phyloP scores from a whole-genome alignment of 441 rosid species.

The Dalechampia spathulata region DNA sequence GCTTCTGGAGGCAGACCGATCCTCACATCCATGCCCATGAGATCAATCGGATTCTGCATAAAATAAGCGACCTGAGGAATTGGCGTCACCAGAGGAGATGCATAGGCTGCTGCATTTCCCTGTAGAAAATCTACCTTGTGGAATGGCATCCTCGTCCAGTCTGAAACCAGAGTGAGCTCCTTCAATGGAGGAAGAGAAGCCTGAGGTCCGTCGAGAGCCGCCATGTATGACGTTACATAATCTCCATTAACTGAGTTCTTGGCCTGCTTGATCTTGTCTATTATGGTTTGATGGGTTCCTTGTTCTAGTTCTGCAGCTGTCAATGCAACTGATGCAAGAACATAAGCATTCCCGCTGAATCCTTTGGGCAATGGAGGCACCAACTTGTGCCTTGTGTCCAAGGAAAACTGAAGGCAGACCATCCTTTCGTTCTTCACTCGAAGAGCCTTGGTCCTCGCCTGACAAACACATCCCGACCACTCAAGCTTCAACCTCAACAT shows the following conservation, averaged over 20 bases:
- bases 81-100: slow-evolving; percentile 50
- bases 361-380: slow-evolving; percentile 38
- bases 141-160: slow-evolving; percentile 69
- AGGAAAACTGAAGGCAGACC: slow-evolving; percentile 65
- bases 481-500: no score
- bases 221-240: slow-evolving; percentile 47
- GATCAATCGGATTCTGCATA: slow-evolving; percentile 50
- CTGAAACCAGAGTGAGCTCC: slow-evolving; percentile 58
- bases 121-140: slow-evolving; percentile 42
- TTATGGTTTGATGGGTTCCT: slow-evolving; percentile 25
- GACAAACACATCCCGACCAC: neutral
- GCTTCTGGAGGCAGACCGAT: slow-evolving; percentile 44
- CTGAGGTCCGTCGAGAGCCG: slow-evolving; percentile 38
- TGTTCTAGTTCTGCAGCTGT: slow-evolving; percentile 43
- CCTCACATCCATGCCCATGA: slow-evolving; percentile 38
- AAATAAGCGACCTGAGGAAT: slow-evolving; percentile 59
- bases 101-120: slow-evolving; percentile 36
- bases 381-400: slow-evolving; percentile 49
- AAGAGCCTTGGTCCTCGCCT: slow-evolving; percentile 52
- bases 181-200: slow-evolving; percentile 44
- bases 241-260: slow-evolving; percentile 38
- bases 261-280: slow-evolving; percentile 50
- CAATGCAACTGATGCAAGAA: slow-evolving; percentile 42
- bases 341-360: slow-evolving; percentile 57
- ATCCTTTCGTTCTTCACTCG: slow-evolving; percentile 35